Conservation (phyloP, 2,329 filamentous ascomycete genomes). For the Clathrospora elynae region DNA sequence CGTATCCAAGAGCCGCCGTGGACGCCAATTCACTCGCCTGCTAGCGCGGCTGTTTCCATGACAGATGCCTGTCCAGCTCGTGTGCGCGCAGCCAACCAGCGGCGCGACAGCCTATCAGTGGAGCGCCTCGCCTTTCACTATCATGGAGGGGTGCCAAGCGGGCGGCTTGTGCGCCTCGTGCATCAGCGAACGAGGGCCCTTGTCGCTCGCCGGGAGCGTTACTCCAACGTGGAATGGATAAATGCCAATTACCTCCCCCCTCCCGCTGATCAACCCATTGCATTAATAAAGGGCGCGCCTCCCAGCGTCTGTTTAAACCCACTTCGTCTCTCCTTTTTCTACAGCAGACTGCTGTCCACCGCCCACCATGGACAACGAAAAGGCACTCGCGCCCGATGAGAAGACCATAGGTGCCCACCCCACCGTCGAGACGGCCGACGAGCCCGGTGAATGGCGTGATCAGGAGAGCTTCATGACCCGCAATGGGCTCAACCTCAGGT, state of each 20-base stretch:
- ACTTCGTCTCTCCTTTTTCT: constrained; percentile 10
- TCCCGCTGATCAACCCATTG: constrained; percentile 29
- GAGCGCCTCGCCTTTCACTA: constrained; percentile 14
- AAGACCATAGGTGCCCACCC: constrained; percentile 29
- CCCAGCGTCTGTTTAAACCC: constrained; percentile 14
- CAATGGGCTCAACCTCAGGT: constrained; percentile 44
- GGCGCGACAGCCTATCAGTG: constrained; percentile 23
- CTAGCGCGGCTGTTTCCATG: constrained; percentile 16
- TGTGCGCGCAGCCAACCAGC: constrained; percentile 24
- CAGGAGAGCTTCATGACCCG: constrained; percentile 44
- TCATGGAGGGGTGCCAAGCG: constrained; percentile 31
- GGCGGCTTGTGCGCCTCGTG: constrained; percentile 24
- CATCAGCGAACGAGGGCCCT: constrained; percentile 23
- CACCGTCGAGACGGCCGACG: constrained; percentile 19
- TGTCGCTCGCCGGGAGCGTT: constrained; percentile 33
- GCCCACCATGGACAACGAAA: constrained; percentile 37
- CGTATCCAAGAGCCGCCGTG: constrained; percentile 19
- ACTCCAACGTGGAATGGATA: constrained; percentile 23
- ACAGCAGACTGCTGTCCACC: constrained; percentile 16
- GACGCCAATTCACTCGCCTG: constrained; percentile 19
- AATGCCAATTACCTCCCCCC: constrained; percentile 29
- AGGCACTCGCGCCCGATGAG: constrained; percentile 33
- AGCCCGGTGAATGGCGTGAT: constrained; percentile 34
- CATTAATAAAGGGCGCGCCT: constrained; percentile 34
- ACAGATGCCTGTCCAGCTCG: constrained; percentile 27